Conservation (phyloP, 352 stramenopile genomes). For the Peronospora farinosa region DNA sequence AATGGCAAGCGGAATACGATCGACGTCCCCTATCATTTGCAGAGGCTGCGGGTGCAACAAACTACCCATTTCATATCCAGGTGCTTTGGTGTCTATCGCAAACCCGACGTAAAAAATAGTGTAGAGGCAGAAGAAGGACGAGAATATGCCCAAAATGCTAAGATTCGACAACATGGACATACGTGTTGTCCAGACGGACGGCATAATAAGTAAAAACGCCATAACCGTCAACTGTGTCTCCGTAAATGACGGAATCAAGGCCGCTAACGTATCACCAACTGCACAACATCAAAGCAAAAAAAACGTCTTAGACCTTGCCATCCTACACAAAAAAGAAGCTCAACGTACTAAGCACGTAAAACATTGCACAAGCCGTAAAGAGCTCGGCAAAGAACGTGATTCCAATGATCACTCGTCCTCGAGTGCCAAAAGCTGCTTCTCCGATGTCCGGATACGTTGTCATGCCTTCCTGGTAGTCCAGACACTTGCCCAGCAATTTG, state of each 20-base stretch:
- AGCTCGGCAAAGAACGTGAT: slow-evolving; percentile 80
- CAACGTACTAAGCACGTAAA: slow-evolving; percentile 63
- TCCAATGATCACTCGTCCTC: slow-evolving; percentile 61
- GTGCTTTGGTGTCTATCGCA: slow-evolving; percentile 36
- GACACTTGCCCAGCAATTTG: slow-evolving; percentile 74
- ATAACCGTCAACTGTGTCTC: slow-evolving; percentile 58
- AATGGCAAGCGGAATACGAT: slow-evolving; percentile 73
- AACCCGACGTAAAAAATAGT: slow-evolving; percentile 73
- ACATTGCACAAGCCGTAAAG: slow-evolving; percentile 76
- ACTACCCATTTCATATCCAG: slow-evolving; percentile 43
- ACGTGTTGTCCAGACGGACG: slow-evolving; percentile 74
- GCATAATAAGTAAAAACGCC: slow-evolving; percentile 67
- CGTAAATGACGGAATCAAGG: slow-evolving; percentile 58
- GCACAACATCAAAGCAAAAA: slow-evolving; percentile 2
- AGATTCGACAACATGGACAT: slow-evolving; percentile 82
- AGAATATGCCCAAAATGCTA: slow-evolving; percentile 79
- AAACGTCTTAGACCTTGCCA: neutral
- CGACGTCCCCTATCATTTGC: slow-evolving; percentile 52
- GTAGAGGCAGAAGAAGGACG: slow-evolving; percentile 74
- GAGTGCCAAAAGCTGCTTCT: slow-evolving; percentile 71
- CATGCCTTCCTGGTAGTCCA: slow-evolving; percentile 81
- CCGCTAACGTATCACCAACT: slow-evolving; percentile 74
- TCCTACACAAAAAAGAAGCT: neutral
- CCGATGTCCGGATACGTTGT: slow-evolving; percentile 78
- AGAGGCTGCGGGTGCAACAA: slow-evolving; percentile 53